Percentiles rank a stretch among this genome's conserved stretches.
phyloP scores from a whole-genome alignment of 2,329 filamentous ascomycete species.

The Ophiognomonia clavigignenti-juglandacearum region DNA sequence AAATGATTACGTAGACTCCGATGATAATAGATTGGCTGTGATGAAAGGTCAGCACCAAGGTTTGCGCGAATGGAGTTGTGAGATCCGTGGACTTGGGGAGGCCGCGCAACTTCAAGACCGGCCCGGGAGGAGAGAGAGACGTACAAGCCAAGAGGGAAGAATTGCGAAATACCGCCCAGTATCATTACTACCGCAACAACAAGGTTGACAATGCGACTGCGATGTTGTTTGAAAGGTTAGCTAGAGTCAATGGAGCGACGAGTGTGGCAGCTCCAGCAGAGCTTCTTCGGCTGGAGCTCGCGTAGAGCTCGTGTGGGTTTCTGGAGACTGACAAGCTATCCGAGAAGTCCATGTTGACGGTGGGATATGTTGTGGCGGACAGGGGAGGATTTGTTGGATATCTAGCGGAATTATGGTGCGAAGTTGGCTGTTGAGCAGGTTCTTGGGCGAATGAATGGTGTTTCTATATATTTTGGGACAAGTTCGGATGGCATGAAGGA shows the following conservation, averaged over 20 bases:
- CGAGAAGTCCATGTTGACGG: conserved; percentile 74
- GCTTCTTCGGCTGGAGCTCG: too few relatives aligned
- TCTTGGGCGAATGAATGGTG: too few relatives aligned
- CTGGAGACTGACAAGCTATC: conserved; percentile 73
- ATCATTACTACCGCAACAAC: conserved; percentile 82
- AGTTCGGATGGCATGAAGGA: too few relatives aligned
- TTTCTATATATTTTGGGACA: too few relatives aligned
- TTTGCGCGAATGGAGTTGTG: not conserved
- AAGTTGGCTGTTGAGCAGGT: too few relatives aligned
- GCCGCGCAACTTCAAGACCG: not conserved
- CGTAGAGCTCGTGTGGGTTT: conserved; percentile 12
- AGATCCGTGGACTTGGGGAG: not conserved
- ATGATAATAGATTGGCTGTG: conserved; percentile 68
- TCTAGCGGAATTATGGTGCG: too few relatives aligned
- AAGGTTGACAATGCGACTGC: conserved; percentile 91
- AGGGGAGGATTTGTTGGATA: too few relatives aligned
- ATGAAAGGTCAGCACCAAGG: conserved; percentile 1
- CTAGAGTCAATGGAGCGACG: conserved; percentile 9
- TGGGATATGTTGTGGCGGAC: too few relatives aligned
- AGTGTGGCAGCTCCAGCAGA: not conserved
- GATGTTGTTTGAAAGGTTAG: conserved; percentile 27
- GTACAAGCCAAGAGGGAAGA: conserved; percentile 60
- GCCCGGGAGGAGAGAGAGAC: conserved; percentile 26
- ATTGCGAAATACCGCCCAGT: conserved; percentile 72
- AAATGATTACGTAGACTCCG: conserved; percentile 83